A percentile compares a stretch with the other conserved stretches of the same genome.
phyloP scores from a whole-genome alignment of 176 grass and related monocot genomes.

The Aechmea fasciata region DNA sequence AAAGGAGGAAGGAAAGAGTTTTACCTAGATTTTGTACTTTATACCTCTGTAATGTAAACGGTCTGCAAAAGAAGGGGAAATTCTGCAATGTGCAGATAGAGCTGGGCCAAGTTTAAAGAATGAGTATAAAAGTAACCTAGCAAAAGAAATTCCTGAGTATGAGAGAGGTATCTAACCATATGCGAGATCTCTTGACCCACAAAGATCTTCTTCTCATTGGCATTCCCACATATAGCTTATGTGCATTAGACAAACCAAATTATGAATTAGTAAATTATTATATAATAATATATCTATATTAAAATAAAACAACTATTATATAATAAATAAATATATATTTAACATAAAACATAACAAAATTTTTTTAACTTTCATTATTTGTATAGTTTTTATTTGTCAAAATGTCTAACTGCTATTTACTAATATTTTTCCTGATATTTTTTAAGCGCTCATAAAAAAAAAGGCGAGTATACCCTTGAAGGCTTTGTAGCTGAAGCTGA shows the following conservation, averaged over 20 bases:
- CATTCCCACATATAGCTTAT: constrained; percentile 33
- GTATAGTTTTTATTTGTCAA: not conserved
- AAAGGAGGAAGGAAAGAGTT: too few relatives aligned
- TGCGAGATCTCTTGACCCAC: constrained; percentile 17
- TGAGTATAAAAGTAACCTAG: not conserved
- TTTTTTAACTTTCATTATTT: not conserved
- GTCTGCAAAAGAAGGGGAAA: too few relatives aligned
- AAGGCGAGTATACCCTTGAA: constrained; percentile 5
- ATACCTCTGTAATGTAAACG: too few relatives aligned
- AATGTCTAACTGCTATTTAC: not conserved
- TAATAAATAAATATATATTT: too few relatives aligned
- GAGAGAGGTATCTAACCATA: constrained; percentile 20
- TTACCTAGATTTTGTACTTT: too few relatives aligned
- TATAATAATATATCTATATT: too few relatives aligned
- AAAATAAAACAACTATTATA: too few relatives aligned
- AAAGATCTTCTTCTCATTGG: constrained; percentile 26
- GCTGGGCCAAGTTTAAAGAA: too few relatives aligned
- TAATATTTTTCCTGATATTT: too few relatives aligned
- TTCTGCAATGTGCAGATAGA: too few relatives aligned
- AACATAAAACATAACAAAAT: not conserved
- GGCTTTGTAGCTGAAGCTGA: constrained; percentile 16
- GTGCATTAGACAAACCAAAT: constrained; percentile 8
- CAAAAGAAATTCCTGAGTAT: constrained; percentile 11
- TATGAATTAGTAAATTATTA: constrained; percentile 16
- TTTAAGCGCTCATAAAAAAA: too few relatives aligned